phyloP scores from a whole-genome alignment of 2,329 filamentous ascomycete genomes.

The Grosmannia huntii region DNA sequence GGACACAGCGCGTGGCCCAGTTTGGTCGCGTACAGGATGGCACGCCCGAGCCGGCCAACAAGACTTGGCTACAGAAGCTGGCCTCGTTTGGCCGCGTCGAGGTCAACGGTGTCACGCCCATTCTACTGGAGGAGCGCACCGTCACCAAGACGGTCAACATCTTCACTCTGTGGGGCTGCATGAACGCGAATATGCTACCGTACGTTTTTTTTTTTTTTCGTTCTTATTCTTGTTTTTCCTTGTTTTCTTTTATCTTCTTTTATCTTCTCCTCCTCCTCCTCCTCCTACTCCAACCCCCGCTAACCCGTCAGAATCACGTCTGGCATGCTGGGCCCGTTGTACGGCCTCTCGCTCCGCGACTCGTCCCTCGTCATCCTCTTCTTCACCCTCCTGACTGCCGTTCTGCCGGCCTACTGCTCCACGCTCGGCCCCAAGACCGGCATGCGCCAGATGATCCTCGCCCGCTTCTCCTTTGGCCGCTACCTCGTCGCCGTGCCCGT shows the following conservation, averaged over 20 bases:
- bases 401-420: slow-evolving; percentile 42
- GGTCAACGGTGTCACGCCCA: slow-evolving; percentile 29
- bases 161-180: slow-evolving; percentile 35
- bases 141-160: slow-evolving; percentile 28
- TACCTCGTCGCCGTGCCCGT: slow-evolving; percentile 48
- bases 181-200: slow-evolving; percentile 35
- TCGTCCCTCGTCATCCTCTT: slow-evolving; percentile 48
- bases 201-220: slow-evolving; percentile 13
- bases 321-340: slow-evolving; percentile 47
- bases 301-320: slow-evolving; percentile 33
- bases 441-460: slow-evolving; percentile 53
- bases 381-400: slow-evolving; percentile 42
- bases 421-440: slow-evolving; percentile 49
- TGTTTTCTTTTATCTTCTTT: not conserved
- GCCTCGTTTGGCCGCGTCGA: slow-evolving; percentile 18
- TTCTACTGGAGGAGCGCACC: slow-evolving; percentile 27
- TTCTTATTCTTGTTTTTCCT: not conserved
- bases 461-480: slow-evolving; percentile 48
- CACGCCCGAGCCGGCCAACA: not conserved
- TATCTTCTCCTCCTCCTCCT: no score
- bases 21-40: not conserved
- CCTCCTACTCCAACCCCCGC: no score
- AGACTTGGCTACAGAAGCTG: not conserved
- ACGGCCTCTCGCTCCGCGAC: slow-evolving; percentile 41
- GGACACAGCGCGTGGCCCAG: not conserved